These are phyloP conservation scores for thale cress (Arabidopsis thaliana) DNA, from an alignment of 345 rosid species.

Conservation along the genomic window DNA sequence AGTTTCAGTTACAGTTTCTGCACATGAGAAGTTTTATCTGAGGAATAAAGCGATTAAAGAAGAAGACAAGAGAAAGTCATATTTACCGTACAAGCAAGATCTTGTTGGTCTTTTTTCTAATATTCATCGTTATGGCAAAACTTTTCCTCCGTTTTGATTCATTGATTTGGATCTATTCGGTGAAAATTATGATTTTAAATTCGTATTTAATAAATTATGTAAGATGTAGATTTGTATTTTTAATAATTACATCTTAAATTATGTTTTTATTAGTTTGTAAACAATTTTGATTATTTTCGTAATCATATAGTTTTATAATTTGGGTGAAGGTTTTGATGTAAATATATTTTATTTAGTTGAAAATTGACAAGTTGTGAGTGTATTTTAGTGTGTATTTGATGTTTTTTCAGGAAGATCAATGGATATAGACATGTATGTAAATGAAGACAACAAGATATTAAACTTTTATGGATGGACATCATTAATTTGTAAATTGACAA, in stretches of 20 bases:
- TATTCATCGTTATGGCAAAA: slow-evolving; percentile 44
- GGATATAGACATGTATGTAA: slow-evolving; percentile 13
- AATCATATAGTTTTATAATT: not conserved
- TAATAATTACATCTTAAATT: slow-evolving; percentile 6
- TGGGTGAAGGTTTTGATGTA: slow-evolving; percentile 11
- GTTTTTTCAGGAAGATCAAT: slow-evolving; percentile 5
- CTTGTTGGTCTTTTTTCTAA: slow-evolving; percentile 66
- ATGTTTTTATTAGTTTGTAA: not conserved
- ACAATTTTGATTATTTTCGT: slow-evolving; percentile 10
- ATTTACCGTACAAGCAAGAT: slow-evolving; percentile 74
- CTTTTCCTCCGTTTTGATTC: slow-evolving; percentile 52
- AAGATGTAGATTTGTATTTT: slow-evolving; percentile 17
- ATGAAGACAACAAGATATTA: not conserved
- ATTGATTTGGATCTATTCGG: slow-evolving; percentile 17
- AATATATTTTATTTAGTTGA: not conserved
- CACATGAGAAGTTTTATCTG: slow-evolving; percentile 71
- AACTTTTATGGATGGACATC: not conserved
- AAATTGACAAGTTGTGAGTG: not conserved
- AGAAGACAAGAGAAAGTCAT: slow-evolving; percentile 65
- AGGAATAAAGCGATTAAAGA: slow-evolving; percentile 65
- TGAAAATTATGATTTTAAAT: not conserved
- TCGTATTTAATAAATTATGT: slow-evolving; percentile 25
- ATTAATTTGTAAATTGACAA: not conserved
- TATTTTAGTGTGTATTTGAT: not conserved
- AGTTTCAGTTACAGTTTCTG: slow-evolving; percentile 56